A percentile compares a stretch with the other conserved stretches of the same genome.
Evolutionary conservation across 1,284 basidiomycete genomes (phyloP).

Genomic region (Wallemia hederae): DNA sequence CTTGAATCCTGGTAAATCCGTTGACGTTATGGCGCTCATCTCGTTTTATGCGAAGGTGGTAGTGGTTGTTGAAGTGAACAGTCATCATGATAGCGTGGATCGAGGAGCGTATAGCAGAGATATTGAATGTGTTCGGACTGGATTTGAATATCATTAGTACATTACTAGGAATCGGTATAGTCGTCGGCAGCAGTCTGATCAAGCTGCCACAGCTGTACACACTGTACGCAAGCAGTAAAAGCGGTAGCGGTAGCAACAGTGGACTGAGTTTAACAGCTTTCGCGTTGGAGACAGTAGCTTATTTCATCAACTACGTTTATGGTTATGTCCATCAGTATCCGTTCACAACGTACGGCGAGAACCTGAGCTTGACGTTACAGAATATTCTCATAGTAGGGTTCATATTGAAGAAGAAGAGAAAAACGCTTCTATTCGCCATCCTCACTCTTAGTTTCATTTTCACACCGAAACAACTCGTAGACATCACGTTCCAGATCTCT

Average conservation of each 20-base stretch:
- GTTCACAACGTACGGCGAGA: slow-evolving; percentile 86
- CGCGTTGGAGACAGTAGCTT: slow-evolving; percentile 46
- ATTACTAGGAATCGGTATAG: slow-evolving; percentile 68
- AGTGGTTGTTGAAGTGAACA: neutral
- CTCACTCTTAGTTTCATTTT: slow-evolving; percentile 9
- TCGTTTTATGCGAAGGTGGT: too few relatives aligned
- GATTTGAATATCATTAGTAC: slow-evolving; percentile 32
- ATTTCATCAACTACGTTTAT: slow-evolving; percentile 64
- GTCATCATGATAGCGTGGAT: neutral
- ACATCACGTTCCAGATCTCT: slow-evolving; percentile 11
- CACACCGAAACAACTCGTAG: slow-evolving; percentile 6
- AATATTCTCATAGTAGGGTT: slow-evolving; percentile 54
- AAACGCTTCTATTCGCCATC: slow-evolving; percentile 20
- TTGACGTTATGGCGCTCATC: neutral
- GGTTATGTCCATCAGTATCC: slow-evolving; percentile 54
- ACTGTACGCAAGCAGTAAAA: too few relatives aligned
- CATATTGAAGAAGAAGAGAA: slow-evolving; percentile 26
- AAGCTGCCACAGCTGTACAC: slow-evolving; percentile 67
- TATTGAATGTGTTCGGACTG: neutral
- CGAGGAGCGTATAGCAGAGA: neutral
- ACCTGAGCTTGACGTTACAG: slow-evolving; percentile 57
- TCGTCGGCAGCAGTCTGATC: slow-evolving; percentile 75
- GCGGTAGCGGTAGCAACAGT: too few relatives aligned
- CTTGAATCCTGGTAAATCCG: neutral
- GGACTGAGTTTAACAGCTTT: slow-evolving; percentile 10